Percentiles rank a stretch among this genome's conserved stretches.
phyloP scores from a whole-genome alignment of 78 protist species.

The Polysphondylium violaceum region DNA sequence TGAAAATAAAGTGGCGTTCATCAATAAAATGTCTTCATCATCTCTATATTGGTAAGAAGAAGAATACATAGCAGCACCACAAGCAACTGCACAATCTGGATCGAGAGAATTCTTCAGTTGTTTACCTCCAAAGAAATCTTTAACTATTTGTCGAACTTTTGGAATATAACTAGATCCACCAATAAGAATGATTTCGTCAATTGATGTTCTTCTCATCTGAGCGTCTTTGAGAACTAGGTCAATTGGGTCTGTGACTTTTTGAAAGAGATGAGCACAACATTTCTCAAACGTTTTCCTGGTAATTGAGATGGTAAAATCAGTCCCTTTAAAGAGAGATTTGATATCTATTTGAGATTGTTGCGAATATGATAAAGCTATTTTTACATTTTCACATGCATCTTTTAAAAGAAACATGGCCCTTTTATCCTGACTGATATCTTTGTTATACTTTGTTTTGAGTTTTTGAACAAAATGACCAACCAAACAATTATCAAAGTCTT shows the following conservation, averaged over 20 bases:
- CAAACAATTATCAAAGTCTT: constrained; percentile 90
- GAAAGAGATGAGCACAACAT: constrained; percentile 96
- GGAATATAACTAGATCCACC: constrained; percentile 99
- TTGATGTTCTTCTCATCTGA: constrained; percentile 87
- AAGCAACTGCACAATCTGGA: constrained; percentile 99
- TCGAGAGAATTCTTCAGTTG: constrained; percentile 90
- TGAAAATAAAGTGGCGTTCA: constrained; percentile 95
- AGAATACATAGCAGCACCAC: constrained; percentile 99
- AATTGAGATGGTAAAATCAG: constrained; percentile 92
- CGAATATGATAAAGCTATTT: constrained; percentile 43
- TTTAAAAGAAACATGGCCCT: constrained; percentile 87
- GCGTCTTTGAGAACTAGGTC: constrained; percentile 93
- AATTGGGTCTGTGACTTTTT: constrained; percentile 91
- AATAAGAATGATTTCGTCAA: constrained; percentile 98
- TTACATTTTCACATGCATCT: constrained; percentile 89
- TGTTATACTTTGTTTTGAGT: constrained; percentile 86
- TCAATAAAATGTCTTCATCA: constrained; percentile 83
- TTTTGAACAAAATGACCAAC: constrained; percentile 79
- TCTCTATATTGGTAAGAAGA: constrained; percentile 38
- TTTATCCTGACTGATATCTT: constrained; percentile 59
- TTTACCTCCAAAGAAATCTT: constrained; percentile 97
- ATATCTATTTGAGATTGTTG: constrained; percentile 58
- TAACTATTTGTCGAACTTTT: constrained; percentile 93
- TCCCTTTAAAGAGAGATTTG: constrained; percentile 75
- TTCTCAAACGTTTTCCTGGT: constrained; percentile 99